phyloP scores from a whole-genome alignment of 192 early-diverging fungal species.

The Coemansia sp. region DNA sequence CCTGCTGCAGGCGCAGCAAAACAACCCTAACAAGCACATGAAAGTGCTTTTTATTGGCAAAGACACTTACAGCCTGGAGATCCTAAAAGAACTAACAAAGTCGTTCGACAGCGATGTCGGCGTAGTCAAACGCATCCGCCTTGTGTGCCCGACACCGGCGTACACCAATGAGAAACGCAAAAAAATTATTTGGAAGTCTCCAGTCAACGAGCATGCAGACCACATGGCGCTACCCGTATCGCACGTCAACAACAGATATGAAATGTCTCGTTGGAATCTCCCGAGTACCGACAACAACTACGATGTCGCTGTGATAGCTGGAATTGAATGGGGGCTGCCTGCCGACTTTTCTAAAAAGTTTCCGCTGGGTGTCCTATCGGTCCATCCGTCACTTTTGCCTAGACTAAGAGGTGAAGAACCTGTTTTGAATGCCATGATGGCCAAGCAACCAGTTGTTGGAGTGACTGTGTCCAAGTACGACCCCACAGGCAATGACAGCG shows the following conservation, averaged over 20 bases:
- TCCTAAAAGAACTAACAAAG: neutral
- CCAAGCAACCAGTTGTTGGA: slow-evolving; percentile 70
- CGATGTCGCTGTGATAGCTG: slow-evolving; percentile 4
- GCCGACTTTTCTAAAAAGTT: slow-evolving; percentile 57
- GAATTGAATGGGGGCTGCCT: neutral
- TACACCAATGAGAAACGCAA: no score
- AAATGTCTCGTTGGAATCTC: neutral
- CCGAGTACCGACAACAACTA: neutral
- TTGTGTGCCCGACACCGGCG: no score
- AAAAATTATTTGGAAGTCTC: no score
- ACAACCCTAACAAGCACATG: neutral
- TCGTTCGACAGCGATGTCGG: neutral
- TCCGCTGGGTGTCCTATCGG: slow-evolving; percentile 63
- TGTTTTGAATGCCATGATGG: slow-evolving; percentile 76
- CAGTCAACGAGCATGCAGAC: no score
- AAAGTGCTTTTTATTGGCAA: neutral
- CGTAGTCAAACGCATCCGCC: no score
- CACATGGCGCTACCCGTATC: no score
- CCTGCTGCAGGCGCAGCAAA: neutral
- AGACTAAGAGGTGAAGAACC: slow-evolving; percentile 84
- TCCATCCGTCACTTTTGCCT: slow-evolving; percentile 89
- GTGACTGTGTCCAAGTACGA: slow-evolving; percentile 83
- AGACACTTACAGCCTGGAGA: neutral
- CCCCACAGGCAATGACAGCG: slow-evolving; percentile 65
- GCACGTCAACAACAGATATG: neutral